phyloP scores from a whole-genome alignment of 495 filamentous ascomycete species.

The Thermochaetoides thermophila region DNA sequence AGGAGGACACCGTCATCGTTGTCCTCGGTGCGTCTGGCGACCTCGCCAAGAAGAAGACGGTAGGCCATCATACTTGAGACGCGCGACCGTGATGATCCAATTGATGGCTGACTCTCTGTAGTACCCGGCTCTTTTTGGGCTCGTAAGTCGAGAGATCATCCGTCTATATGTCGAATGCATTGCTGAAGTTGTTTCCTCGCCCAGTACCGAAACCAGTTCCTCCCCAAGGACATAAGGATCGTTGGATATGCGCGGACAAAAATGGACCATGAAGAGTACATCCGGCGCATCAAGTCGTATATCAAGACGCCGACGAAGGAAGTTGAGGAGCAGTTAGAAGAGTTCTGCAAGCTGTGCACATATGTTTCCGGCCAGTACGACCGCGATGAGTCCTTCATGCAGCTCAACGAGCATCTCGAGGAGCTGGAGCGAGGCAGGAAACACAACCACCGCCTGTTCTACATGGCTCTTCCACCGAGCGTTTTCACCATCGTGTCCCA shows the following conservation, averaged over 20 bases:
- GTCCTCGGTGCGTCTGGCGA: constrained; percentile 96
- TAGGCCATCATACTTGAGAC: constrained; percentile 41
- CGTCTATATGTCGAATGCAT: too few relatives aligned
- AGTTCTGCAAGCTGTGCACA: constrained; percentile 75
- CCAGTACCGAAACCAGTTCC: constrained; percentile 97
- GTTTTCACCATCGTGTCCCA: constrained; percentile 97
- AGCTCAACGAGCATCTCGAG: constrained; percentile 78
- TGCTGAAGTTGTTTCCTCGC: too few relatives aligned
- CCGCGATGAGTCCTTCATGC: constrained; percentile 84
- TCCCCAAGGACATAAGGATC: constrained; percentile 93
- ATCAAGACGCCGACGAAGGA: constrained; percentile 99
- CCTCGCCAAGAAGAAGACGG: constrained; percentile 98
- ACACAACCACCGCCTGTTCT: constrained; percentile 88
- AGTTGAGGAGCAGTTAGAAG: constrained; percentile 82
- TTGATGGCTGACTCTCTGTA: constrained; percentile 32
- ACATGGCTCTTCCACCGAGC: constrained; percentile 96
- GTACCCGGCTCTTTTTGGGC: constrained; percentile 97
- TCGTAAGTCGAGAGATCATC: too few relatives aligned
- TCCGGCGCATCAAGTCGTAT: constrained; percentile 86
- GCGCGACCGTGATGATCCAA: constrained; percentile 1
- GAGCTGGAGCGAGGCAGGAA: constrained; percentile 68
- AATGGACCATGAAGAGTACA: constrained; percentile 95
- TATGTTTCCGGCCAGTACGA: constrained; percentile 97
- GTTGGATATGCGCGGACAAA: constrained; percentile 98
- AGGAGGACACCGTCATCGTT: constrained; percentile 95